phyloP scores from a whole-genome alignment of 345 rosid genomes.

The Aethionema arabicum region DNA sequence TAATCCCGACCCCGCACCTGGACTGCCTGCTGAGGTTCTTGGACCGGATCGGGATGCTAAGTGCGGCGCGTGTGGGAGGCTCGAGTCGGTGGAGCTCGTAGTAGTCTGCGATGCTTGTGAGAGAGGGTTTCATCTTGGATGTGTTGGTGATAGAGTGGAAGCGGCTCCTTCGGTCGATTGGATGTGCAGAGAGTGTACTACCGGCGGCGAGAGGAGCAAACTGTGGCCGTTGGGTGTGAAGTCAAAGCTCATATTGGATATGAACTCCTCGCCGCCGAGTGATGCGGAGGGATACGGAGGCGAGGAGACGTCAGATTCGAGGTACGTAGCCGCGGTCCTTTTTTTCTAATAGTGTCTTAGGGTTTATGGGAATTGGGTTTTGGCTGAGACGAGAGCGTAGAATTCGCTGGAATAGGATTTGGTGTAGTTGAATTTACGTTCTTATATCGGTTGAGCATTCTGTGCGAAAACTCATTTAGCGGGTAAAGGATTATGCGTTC shows the following conservation, averaged over 20 bases:
- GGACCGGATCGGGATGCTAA: conserved; percentile 32
- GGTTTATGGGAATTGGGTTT: conserved; percentile 27
- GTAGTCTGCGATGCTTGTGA: conserved; percentile 94
- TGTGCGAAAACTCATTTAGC: conserved; percentile 12
- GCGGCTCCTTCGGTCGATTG: conserved; percentile 53
- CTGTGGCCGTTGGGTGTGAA: conserved; percentile 84
- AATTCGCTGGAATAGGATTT: conserved; percentile 9
- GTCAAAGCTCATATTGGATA: conserved; percentile 70
- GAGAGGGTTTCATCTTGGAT: conserved; percentile 69
- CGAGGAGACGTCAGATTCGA: conserved; percentile 46
- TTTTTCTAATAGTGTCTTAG: conserved; percentile 23
- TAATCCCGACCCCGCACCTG: conserved; percentile 60
- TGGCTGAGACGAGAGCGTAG: not conserved
- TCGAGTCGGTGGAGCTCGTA: conserved; percentile 46
- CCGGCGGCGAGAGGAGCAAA: conserved; percentile 62
- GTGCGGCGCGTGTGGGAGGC: conserved; percentile 62
- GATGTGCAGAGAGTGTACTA: conserved; percentile 67
- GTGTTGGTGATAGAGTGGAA: conserved; percentile 39
- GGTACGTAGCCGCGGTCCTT: conserved; percentile 42
- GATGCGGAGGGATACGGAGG: conserved; percentile 59
- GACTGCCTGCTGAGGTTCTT: conserved; percentile 49
- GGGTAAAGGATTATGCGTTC: not conserved
- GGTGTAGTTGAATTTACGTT: conserved; percentile 11
- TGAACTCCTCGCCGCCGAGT: conserved; percentile 91
- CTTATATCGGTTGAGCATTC: conserved; percentile 1